Base-by-base conservation (phyloP, 1,284 basidiomycete genomes). In the Meripilus lineatus region DNA sequence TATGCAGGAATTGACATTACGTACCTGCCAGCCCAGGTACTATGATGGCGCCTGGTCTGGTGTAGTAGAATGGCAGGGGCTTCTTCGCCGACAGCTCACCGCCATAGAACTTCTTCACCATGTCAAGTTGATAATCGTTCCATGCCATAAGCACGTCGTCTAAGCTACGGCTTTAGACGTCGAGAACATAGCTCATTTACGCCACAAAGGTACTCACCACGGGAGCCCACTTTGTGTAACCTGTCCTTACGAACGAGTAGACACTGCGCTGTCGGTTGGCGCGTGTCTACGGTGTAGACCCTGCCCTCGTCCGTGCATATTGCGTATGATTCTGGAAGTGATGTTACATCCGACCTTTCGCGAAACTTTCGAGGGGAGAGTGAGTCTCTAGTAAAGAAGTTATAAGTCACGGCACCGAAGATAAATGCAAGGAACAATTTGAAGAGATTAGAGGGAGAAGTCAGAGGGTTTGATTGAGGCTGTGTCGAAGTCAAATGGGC, bases 11-110 rank as follows among this genome's bases (percentile, higher is more conserved):
- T 22, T 21, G n/a, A 38, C 24, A 44, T 13, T 17, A 3, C 57
- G 25, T 55, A 83, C 85, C 85, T 59, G 83, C 65, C 13, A 89
- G 68, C 24, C 86, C 86, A 0, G 86, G 86, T 8, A 88, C 74
- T 13, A 89, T 60, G 42, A 81, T 74, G 25, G 72, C 71, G 13
- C 67, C 62, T 8, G 66, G 53, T 14, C 69, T 59, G 1, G 81
- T 50, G 41, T 72, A 62, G 13, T 68, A 63, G 14, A 82, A 56
- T 28, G 57, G 62, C 3, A 76, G 63, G 2, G 57, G 51, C 28
- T 63, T 63, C 46, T 59, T 63, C 3, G 61, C 61, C 8, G 50
- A 57, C 0, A 57, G 53, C 32, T 62, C 61, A 14, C 54, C 53
- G 0, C 61, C 61, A 37, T 62, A 64, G 43, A 61, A 62, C 44